Evolutionary conservation across 805 yeast species (phyloP), one percentile per base, ranked within the genome.

Genomic region (Teunomyces aglyptinius): DNA sequence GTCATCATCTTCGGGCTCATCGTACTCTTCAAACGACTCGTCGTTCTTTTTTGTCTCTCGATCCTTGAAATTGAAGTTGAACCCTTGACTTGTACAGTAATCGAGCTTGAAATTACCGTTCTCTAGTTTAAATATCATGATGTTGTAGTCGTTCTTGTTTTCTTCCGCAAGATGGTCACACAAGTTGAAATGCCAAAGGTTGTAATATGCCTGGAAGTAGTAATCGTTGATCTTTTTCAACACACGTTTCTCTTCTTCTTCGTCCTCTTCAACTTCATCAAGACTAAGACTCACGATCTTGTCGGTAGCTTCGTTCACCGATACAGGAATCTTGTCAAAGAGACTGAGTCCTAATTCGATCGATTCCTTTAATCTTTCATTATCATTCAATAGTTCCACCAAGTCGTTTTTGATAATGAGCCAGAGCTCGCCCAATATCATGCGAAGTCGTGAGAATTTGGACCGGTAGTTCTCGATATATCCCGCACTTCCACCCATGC

Each of bases 161-260:
- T 20, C 32, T 13, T 49, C 47, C 38, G 58, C 49, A 4, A 52
- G 43, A 41, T 58, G 74, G 58, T 86, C 92, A 55, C 89, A 80
- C 38, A 86, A 67, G 55, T 85, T 85, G 61, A 82, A 83, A 61
- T 86, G 89, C 95, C 95, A 86, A 47, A 83, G 73, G 56, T 83
- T 82, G 57, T 82, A 83, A 63, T 82, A 85, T 1, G 89, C 81
- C 12, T 78, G 71, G 58, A 81, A 80, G 53, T 82, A 80, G 33
- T 76, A 65, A 56, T 85, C 89, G 59, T 82, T 83, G 46, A 80
- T 72, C 48, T 70, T 71, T 58, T 77, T 68, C 19, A 65, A 56
- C n/a, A 75, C 68, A 39, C 64, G 67, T 26, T 73, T 71, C 52
- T 71, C 75, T 20, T 66, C 65, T 36, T 70, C 50, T 12, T 48